Base-by-base conservation (phyloP, 1,284 basidiomycete species). In the Waitea zeae region DNA sequence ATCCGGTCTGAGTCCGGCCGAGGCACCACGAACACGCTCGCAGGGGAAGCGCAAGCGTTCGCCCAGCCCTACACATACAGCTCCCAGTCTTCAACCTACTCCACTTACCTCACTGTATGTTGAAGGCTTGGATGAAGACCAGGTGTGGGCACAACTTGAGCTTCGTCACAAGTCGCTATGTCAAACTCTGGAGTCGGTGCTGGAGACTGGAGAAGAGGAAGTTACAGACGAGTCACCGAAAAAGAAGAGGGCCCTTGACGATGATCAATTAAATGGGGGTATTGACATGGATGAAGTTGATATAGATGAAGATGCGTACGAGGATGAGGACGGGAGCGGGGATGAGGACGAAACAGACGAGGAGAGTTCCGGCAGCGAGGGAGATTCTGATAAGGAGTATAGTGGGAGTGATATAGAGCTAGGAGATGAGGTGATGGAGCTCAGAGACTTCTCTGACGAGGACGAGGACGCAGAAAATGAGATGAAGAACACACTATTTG, bases 121-220 rank as follows among this genome's bases (percentile, higher is more conserved):
- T 9, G 73, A 87, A n/a, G 78, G 69, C n/a, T 79, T 95, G 71
- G 76, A 77, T 44, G 66, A 72, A 15, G 83, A 87, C 38, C 90
- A 95, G 53, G 61, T 97, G 17, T 98, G 93, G 93, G 75, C 79
- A 32, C 93, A 95, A 54, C 54, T 93, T 35, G 90, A 95, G 49
- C 59, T 93, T 33, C 63, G 82, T 32, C 58, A 74, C 17, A 67
- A 71, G 42, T 68, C 61, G 36, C 53, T 84, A 17, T 82, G 79
- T 42, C 62, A 69, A 35, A 62, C 77, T 40, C 56, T 86, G 30
- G 64, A 71, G 26, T 59, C 62, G 35, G 62, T 64, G 19, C 53
- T 80, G 17, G 68, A 74, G 45, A 62, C 61, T 30, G 57, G 53
- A 12, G 51, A 53, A 2, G 54, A 53, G 14, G 31, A 43, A 1